Conservation (phyloP, 768 basidiomycete species). For the Amanita muscaria region DNA sequence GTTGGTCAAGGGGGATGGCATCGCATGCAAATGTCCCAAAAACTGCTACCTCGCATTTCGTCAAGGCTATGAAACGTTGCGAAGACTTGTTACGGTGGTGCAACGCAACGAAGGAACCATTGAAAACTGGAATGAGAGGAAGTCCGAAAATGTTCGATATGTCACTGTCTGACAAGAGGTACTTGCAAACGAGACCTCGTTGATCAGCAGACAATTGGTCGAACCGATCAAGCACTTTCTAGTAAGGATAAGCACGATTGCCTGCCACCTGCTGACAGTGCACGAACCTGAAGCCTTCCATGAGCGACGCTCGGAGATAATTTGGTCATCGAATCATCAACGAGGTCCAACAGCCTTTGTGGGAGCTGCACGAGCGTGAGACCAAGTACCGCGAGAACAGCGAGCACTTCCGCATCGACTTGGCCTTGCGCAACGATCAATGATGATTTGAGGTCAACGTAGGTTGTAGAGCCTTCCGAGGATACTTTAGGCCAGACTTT, state of each 20-base stretch:
- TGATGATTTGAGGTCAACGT: slow-evolving; percentile 5
- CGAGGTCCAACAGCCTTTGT: slow-evolving; percentile 22
- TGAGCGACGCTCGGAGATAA: slow-evolving; percentile 24
- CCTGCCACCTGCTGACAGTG: neutral
- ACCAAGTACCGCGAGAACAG: slow-evolving; percentile 24
- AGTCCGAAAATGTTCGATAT: slow-evolving; percentile 27
- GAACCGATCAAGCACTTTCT: slow-evolving; percentile 14
- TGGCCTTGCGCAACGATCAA: slow-evolving; percentile 20
- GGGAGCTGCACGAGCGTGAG: slow-evolving; percentile 29
- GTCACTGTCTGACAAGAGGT: slow-evolving; percentile 26
- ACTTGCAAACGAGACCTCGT: slow-evolving; percentile 17
- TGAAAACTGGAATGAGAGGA: slow-evolving; percentile 26
- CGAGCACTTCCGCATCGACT: slow-evolving; percentile 16
- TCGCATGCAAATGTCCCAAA: slow-evolving; percentile 13
- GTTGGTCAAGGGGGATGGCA: slow-evolving; percentile 21
- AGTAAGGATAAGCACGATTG: neutral
- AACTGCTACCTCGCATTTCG: slow-evolving; percentile 19
- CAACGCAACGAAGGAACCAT: slow-evolving; percentile 8
- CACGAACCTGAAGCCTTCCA: slow-evolving; percentile 22
- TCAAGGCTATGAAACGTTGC: slow-evolving; percentile 20
- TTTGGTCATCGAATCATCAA: slow-evolving; percentile 12
- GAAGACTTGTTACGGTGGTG: neutral
- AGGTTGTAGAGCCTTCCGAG: neutral
- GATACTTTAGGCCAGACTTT: slow-evolving; percentile 7
- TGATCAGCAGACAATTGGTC: slow-evolving; percentile 4